phyloP scores from a whole-genome alignment of 176 grass and related monocot species.

The Thinopyrum elongatum region DNA sequence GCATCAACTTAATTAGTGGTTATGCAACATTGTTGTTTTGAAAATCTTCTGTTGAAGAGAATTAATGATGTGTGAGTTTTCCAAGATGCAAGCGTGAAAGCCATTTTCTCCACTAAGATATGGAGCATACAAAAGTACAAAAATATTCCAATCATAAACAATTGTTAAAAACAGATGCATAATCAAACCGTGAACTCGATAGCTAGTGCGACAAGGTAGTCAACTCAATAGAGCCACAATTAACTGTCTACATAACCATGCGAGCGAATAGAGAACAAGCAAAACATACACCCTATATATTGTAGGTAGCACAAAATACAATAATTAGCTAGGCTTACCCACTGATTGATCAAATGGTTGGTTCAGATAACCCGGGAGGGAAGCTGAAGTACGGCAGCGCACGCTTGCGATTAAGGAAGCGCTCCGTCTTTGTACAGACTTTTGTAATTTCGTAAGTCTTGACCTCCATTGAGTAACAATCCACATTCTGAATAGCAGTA shows the following conservation, averaged over 20 bases:
- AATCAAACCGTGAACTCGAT: not conserved
- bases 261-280: not conserved
- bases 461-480: not conserved
- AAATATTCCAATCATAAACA: too few relatives aligned
- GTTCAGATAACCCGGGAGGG: not conserved
- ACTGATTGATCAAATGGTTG: not conserved
- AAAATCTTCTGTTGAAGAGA: too few relatives aligned
- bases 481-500: too few relatives aligned
- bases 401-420: not conserved
- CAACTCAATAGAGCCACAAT: not conserved
- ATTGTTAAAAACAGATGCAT: not conserved
- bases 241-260: not conserved
- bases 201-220: not conserved
- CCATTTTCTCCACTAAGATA: not conserved
- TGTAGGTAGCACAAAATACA: not conserved
- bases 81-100: not conserved
- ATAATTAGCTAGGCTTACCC: not conserved
- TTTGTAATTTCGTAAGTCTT: slow-evolving; percentile 7
- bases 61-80: too few relatives aligned
- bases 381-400: not conserved
- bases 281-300: not conserved
- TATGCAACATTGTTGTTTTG: too few relatives aligned
- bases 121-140: not conserved
- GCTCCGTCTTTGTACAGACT: not conserved
- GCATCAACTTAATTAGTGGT: not conserved